Base-by-base conservation (phyloP, 2,329 filamentous ascomycete genomes). In the Pezicula neosporulosa region DNA sequence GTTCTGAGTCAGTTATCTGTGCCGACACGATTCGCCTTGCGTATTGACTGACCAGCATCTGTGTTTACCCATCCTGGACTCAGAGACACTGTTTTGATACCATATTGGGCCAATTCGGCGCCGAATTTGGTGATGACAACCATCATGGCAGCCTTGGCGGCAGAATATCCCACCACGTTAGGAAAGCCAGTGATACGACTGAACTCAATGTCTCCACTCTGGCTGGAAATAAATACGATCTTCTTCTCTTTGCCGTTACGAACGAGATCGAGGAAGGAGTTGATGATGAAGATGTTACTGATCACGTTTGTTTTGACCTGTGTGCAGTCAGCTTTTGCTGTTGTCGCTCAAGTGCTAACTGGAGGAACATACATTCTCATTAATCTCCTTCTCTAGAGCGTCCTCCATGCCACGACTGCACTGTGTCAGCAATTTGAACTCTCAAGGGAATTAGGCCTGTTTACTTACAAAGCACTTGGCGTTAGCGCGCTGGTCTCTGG, bases 1-100 rank as follows among this genome's bases (percentile, higher is more conserved):
- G 41, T 44, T 43, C 19, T 27, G 41, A 21, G 41, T 44, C 41
- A 44, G 41, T 27, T 44, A 21, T 12, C 6, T 19, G 10, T 6
- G 16, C 15, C 9, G 8, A 44, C 24, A 19, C 15, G 35, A 37
- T 37, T 37, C 35, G 35, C 35, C 35, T 37, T 37, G 35, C 35
- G 35, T 37, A 37, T 37, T 37, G n/a, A 37, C 43, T 45, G 19
- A 45, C 43, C 43, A 24, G 43, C 43, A 27, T 47, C 49, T 42
- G 49, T 51, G 21, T 47, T 21, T 19, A 47, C 49, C 49, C 43
- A 47, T 41, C 49, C 49, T 47, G 49, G 49, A 28, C 49, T 51
- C 16, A 51, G n/a, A 39, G 44, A 42, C 13, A 47, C 6, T 30
- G 44, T 47, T 35, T 41, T 35, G 36, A 51, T 47, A 7, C 44